A percentile compares a stretch with the other conserved stretches of the same genome.
These are phyloP conservation scores for Meredithiella fracta DNA, from an alignment of 2,329 filamentous ascomycete species.

Conservation along the genomic window DNA sequence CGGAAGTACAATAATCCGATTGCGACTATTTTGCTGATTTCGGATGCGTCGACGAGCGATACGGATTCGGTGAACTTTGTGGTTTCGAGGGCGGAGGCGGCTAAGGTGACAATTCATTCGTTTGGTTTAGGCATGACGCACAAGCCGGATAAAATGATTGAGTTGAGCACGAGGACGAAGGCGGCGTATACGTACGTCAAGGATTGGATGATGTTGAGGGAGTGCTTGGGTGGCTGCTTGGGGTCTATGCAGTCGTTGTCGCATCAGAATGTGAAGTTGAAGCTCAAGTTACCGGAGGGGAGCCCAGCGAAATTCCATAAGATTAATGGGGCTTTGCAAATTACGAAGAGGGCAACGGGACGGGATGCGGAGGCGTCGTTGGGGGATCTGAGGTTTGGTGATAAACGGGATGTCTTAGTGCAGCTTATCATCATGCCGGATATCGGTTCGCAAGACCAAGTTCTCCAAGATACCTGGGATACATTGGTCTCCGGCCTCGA, in stretches of 20 bases:
- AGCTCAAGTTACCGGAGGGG: constrained; percentile 82
- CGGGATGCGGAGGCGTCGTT: constrained; percentile 84
- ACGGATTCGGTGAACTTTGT: constrained; percentile 95
- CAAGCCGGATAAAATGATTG: constrained; percentile 97
- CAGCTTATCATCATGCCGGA: constrained; percentile 87
- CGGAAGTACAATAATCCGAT: constrained; percentile 90
- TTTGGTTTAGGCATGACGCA: constrained; percentile 94
- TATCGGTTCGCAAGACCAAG: constrained; percentile 61
- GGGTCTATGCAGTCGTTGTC: constrained; percentile 84
- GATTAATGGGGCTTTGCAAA: constrained; percentile 89
- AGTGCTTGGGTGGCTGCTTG: constrained; percentile 85
- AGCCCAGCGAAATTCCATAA: constrained; percentile 98
- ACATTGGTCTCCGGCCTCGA: constrained; percentile 91
- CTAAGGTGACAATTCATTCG: constrained; percentile 92
- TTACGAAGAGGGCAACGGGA: constrained; percentile 88
- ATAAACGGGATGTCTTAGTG: constrained; percentile 85
- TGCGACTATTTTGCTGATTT: constrained; percentile 89
- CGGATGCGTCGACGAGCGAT: constrained; percentile 89
- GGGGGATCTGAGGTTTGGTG: constrained; percentile 84
- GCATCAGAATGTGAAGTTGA: constrained; percentile 96
- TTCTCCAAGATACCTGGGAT: constrained; percentile 92
- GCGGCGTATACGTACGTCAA: constrained; percentile 97
- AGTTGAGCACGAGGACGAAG: constrained; percentile 86
- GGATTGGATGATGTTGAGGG: constrained; percentile 99
- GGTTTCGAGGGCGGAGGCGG: constrained; percentile 86